Conservation (phyloP, 805 yeast species). For the Schizosaccharomyces octosporus region DNA sequence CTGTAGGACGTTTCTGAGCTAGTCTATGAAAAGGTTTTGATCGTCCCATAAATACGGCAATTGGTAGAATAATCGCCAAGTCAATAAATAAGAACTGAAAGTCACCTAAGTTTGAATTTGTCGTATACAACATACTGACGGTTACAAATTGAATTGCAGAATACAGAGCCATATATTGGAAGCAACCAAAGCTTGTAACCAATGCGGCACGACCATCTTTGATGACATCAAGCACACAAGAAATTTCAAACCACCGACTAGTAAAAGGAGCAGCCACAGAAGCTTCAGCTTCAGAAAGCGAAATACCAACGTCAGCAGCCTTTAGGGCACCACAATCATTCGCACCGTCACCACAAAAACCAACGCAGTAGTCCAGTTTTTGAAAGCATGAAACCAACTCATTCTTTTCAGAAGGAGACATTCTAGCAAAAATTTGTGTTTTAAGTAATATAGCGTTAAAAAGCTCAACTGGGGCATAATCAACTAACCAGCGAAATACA, state of each 20-base stretch:
- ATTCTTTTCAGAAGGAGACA: constrained; percentile 98
- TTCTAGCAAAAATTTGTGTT: constrained; percentile 68
- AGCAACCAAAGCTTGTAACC: constrained; percentile 87
- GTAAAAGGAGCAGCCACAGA: constrained; percentile 98
- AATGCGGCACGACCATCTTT: constrained; percentile 85
- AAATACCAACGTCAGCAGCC: constrained; percentile 92
- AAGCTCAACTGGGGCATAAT: constrained; percentile 18
- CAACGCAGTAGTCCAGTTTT: constrained; percentile 67
- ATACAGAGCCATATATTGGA: constrained; percentile 91
- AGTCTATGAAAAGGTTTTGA: constrained; percentile 46
- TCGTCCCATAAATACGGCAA: constrained; percentile 95
- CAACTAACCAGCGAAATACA: constrained; percentile 53
- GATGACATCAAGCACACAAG: constrained; percentile 77
- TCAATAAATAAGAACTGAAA: constrained; percentile 90
- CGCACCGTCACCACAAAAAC: constrained; percentile 98
- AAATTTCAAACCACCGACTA: constrained; percentile 64
- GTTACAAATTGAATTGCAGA: constrained; percentile 89
- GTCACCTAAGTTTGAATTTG: constrained; percentile 86
- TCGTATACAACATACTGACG: constrained; percentile 57
- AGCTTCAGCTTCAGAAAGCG: constrained; percentile 92
- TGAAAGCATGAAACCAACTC: constrained; percentile 78
- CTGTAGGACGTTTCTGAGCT: constrained; percentile 63
- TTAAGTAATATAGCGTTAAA: constrained; percentile 21
- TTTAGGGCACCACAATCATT: constrained; percentile 96
- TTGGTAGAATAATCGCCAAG: constrained; percentile 66